Percentiles rank a stretch among this genome's conserved stretches.
Conservation (phyloP, 1,284 basidiomycete genomes). For the Agroathelia rolfsii region DNA sequence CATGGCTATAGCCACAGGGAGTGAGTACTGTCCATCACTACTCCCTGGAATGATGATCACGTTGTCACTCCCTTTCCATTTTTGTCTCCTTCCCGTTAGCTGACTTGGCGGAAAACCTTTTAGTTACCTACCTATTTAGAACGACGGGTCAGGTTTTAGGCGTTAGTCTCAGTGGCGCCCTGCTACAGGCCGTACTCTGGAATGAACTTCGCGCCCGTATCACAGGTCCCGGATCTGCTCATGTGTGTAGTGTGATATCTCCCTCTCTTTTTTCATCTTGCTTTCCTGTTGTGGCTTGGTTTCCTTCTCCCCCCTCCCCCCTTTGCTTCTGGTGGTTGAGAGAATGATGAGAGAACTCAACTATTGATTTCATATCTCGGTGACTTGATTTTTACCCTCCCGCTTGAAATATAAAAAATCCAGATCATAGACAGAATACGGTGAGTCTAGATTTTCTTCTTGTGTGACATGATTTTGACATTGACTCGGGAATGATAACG, state of each 20-base stretch:
- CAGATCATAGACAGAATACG: constrained; percentile 65
- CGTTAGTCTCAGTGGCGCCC: constrained; percentile 73
- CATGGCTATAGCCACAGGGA: constrained; percentile 79
- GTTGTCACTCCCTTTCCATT: constrained; percentile 1
- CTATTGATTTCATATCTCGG: no score
- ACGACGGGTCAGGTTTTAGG: constrained; percentile 88
- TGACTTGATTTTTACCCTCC: no score
- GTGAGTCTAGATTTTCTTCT: constrained; percentile 26
- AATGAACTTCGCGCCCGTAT: constrained; percentile 62
- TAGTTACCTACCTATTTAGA: constrained; percentile 85
- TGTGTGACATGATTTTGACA: constrained; percentile 1
- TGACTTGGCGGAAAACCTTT: constrained; percentile 1
- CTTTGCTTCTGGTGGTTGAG: constrained; percentile 8
- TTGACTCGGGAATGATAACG: neutral
- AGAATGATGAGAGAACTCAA: constrained; percentile 7
- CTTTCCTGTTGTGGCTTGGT: constrained; percentile 13
- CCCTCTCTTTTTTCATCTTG: constrained; percentile 12
- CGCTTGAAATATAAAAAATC: no score
- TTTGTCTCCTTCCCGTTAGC: constrained; percentile 7
- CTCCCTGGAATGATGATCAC: constrained; percentile 4
- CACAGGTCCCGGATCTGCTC: constrained; percentile 57
- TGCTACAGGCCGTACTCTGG: constrained; percentile 69
- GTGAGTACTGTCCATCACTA: constrained; percentile 37
- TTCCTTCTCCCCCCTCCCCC: neutral
- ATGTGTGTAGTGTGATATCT: constrained; percentile 38